phyloP scores from a whole-genome alignment of 1,139 yeast species.

The Taphrina populina region DNA sequence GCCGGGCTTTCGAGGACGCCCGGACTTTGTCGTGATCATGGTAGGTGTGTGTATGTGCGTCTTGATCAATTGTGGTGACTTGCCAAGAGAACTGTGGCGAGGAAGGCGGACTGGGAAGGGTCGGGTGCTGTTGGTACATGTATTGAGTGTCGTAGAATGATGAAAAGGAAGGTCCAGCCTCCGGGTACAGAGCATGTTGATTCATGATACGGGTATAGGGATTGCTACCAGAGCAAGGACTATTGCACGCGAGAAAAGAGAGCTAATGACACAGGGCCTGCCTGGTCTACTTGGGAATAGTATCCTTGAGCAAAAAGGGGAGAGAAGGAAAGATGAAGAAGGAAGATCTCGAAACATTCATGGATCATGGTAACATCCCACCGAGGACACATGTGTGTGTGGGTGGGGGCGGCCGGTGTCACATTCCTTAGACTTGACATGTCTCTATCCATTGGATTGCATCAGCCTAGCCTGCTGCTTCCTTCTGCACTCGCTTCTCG shows the following conservation, averaged over 20 bases:
- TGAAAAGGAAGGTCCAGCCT: slow-evolving; percentile 21
- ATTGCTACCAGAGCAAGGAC: slow-evolving; percentile 28
- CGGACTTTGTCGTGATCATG: slow-evolving; percentile 17
- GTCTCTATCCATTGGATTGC: too few species aligned
- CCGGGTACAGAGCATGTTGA: slow-evolving; percentile 2
- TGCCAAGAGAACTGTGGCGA: slow-evolving; percentile 32
- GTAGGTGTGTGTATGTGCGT: slow-evolving; percentile 24
- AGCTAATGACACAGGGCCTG: slow-evolving; percentile 11
- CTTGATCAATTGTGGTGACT: slow-evolving; percentile 30
- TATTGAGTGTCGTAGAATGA: slow-evolving; percentile 28
- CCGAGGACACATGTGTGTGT: too few species aligned
- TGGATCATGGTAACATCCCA: too few species aligned
- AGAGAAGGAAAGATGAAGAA: too few species aligned
- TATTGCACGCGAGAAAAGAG: slow-evolving; percentile 1
- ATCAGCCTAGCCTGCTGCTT: too few species aligned
- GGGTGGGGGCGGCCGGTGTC: too few species aligned
- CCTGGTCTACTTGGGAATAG: too few species aligned
- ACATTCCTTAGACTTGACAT: too few species aligned
- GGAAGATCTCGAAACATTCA: too few species aligned
- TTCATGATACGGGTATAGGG: neutral
- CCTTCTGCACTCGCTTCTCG: too few species aligned
- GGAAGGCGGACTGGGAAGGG: slow-evolving; percentile 27
- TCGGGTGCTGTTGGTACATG: slow-evolving; percentile 23
- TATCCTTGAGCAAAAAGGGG: too few species aligned
- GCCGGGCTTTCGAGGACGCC: slow-evolving; percentile 27